These are phyloP conservation scores for Dictyostelium firmibasis DNA, from an alignment of 78 protist species.

Conservation along the genomic window DNA sequence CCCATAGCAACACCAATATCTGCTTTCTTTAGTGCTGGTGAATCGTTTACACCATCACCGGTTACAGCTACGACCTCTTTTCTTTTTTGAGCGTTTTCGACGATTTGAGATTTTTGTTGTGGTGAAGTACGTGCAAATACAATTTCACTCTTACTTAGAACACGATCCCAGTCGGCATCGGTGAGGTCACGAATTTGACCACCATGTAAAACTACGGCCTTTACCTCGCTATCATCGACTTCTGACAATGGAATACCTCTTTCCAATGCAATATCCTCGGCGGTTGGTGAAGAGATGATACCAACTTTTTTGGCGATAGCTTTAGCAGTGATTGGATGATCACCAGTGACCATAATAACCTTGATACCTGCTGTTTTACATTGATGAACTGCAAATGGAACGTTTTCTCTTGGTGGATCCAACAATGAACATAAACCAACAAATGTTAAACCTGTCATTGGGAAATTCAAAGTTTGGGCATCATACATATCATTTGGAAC, in stretches of 20 bases:
- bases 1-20: conserved; percentile 97
- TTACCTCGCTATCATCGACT: conserved; percentile 48
- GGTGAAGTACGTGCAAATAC: conserved; percentile 98
- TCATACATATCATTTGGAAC: conserved; percentile 63
- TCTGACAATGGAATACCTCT: conserved; percentile 45
- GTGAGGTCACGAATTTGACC: conserved; percentile 67
- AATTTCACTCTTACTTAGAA: conserved; percentile 69
- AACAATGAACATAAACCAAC: conserved; percentile 93
- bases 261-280: conserved; percentile 76
- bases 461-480: conserved; percentile 64
- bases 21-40: conserved; percentile 97
- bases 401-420: conserved; percentile 97
- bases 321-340: conserved; percentile 97
- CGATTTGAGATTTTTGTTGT: conserved; percentile 95
- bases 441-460: conserved; percentile 81
- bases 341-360: conserved; percentile 99
- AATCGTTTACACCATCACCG: conserved; percentile 99
- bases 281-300: conserved; percentile 67
- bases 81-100: conserved; percentile 87
- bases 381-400: conserved; percentile 89
- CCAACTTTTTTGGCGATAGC: conserved; percentile 91
- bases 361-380: conserved; percentile 91
- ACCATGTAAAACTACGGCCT: conserved; percentile 77
- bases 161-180: conserved; percentile 79
- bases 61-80: conserved; percentile 94